A percentile compares a stretch with the other conserved stretches of the same genome.
phyloP scores from a whole-genome alignment of 192 early-diverging fungal species.

The Pilaira anomala region DNA sequence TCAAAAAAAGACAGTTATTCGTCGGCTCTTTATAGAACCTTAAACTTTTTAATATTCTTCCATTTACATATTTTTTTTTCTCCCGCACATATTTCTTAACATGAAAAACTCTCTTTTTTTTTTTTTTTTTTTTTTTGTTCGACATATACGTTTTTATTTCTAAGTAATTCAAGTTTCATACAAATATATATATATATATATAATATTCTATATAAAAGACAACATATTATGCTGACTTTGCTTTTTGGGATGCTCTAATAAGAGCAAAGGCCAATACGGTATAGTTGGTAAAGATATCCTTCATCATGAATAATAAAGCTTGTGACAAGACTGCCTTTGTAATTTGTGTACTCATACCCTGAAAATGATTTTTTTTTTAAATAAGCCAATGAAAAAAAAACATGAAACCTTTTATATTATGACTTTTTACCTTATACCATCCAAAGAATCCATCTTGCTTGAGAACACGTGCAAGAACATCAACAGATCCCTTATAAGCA shows the following conservation, averaged over 20 bases:
- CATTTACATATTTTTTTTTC: background rate
- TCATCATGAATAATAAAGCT: constrained; percentile 95
- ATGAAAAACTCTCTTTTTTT: background rate
- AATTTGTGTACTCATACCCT: constrained; percentile 97
- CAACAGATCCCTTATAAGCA: constrained; percentile 77
- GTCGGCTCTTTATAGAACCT: too few species aligned
- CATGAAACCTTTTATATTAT: background rate
- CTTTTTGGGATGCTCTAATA: constrained; percentile 23
- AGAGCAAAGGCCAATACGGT: constrained; percentile 63
- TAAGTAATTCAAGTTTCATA: too few species aligned
- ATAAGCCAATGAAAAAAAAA: constrained; percentile 1
- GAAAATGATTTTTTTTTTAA: constrained; percentile 16
- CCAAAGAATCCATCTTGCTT: constrained; percentile 79
- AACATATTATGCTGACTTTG: constrained; percentile 17
- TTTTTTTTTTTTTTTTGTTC: too few species aligned
- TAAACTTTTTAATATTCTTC: background rate
- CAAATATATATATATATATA: constrained; percentile 1
- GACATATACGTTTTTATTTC: background rate
- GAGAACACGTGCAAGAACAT: constrained; percentile 81
- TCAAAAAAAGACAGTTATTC: too few species aligned
- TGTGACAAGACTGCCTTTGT: constrained; percentile 99
- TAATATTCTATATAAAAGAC: background rate
- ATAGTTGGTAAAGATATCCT: constrained; percentile 83
- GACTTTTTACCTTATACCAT: constrained; percentile 83
- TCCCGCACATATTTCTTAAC: background rate